Evolutionary conservation across 2,329 filamentous ascomycete species (phyloP).

Genomic region (Aurifilum marmelostoma): DNA sequence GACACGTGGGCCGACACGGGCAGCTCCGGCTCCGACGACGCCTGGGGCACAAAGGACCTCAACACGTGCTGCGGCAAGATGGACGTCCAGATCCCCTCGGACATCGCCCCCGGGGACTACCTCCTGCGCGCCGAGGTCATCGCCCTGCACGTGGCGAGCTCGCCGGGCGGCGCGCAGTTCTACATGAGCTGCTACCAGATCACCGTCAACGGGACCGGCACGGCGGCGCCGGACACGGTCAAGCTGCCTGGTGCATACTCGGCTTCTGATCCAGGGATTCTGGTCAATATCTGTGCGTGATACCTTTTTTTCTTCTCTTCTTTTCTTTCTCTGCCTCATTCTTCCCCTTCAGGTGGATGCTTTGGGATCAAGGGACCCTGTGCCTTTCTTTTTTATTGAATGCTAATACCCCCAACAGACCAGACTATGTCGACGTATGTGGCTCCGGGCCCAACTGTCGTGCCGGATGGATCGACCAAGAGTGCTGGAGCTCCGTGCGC

Average conservation of each 20-base stretch:
- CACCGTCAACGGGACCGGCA: conserved; percentile 37
- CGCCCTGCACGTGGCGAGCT: conserved; percentile 49
- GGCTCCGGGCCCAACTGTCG: conserved; percentile 49
- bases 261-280: conserved; percentile 48
- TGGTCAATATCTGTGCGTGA: conserved; percentile 47
- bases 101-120: conserved; percentile 43
- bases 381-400: background rate
- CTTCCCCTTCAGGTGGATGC: background rate
- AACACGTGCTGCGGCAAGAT: conserved; percentile 46
- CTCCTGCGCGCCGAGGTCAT: conserved; percentile 54
- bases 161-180: conserved; percentile 40
- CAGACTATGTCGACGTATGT: conserved; percentile 43
- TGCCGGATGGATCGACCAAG: conserved; percentile 46
- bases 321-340: background rate
- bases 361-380: background rate
- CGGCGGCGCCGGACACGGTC: conserved; percentile 38
- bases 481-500: conserved; percentile 44
- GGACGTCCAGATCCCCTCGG: conserved; percentile 41
- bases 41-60: conserved; percentile 50
- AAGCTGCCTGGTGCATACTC: conserved; percentile 50
- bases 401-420: conserved; percentile 31
- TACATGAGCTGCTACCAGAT: conserved; percentile 47
- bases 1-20: conserved; percentile 45
- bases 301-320: background rate
- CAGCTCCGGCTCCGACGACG: conserved; percentile 46